phyloP scores from a whole-genome alignment of 805 yeast species.

The Candida tibetensis region DNA sequence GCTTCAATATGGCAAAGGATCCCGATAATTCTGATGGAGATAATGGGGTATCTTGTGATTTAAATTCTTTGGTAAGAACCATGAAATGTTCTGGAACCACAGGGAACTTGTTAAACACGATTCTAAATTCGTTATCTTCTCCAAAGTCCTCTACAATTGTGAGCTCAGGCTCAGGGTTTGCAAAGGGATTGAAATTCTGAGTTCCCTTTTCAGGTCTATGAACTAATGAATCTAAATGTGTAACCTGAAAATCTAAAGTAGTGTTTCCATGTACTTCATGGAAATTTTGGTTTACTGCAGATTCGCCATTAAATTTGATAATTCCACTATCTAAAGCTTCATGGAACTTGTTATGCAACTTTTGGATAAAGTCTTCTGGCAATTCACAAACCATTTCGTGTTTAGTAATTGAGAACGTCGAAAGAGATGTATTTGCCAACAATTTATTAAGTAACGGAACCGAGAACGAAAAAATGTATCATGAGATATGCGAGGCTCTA shows the following conservation, averaged over 20 bases:
- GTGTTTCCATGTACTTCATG: slow-evolving; percentile 16
- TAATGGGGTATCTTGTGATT: slow-evolving; percentile 69
- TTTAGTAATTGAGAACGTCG: background rate
- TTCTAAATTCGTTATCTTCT: slow-evolving; percentile 48
- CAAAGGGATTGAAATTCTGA: slow-evolving; percentile 64
- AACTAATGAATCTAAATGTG: slow-evolving; percentile 32
- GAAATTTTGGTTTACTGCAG: slow-evolving; percentile 30
- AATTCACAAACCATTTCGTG: slow-evolving; percentile 21
- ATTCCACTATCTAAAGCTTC: slow-evolving; percentile 46
- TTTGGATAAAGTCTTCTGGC: slow-evolving; percentile 38
- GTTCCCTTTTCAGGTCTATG: slow-evolving; percentile 42
- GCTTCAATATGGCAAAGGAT: slow-evolving; percentile 52
- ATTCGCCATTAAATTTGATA: slow-evolving; percentile 52
- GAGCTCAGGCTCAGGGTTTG: slow-evolving; percentile 72
- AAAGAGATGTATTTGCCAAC: no score
- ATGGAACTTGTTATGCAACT: slow-evolving; percentile 41
- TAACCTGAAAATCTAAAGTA: slow-evolving; percentile 25
- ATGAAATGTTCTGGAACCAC: slow-evolving; percentile 76
- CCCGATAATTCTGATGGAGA: slow-evolving; percentile 66
- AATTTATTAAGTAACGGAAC: no score
- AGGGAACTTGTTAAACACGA: slow-evolving; percentile 86
- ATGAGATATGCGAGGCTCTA: no score
- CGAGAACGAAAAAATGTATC: no score
- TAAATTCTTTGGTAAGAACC: slow-evolving; percentile 71
- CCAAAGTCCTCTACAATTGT: slow-evolving; percentile 56